Evolutionary conservation across 2,329 filamentous ascomycete species (phyloP), one percentile per base, ranked within the genome.

Genomic region (Fusarium verrucosum): DNA sequence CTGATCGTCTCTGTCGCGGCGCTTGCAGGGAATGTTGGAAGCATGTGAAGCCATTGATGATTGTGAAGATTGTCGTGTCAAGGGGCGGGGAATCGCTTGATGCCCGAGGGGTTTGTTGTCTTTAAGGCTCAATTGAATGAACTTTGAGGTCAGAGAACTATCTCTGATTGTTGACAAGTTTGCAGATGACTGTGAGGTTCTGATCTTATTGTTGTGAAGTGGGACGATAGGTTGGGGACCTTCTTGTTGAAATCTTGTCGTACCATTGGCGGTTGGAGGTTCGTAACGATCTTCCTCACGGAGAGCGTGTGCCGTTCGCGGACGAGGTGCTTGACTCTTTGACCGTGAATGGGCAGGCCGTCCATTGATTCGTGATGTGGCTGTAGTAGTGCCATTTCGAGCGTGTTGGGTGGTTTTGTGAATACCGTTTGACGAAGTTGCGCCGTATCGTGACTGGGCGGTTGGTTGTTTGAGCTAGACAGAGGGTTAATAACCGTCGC

Each of bases 351-450:
- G 83, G 50, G 81, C 78, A 38, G 82, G 76, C 60, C 83, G 82
- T 63, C 72, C 77, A 37, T 76, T 80, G 22, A 78, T 77, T 66
- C 85, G 77, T 32, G 86, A 79, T 8, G 84, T 81, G 61, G 85
- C 81, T 4, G 81, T 50, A 85, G 83, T 70, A 7, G 76, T 66
- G 7, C 78, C 75, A 14, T 84, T 79, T 64, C 86, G 83, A 14
- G 80, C 81, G 13, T 83, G 80, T 2, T 87, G 86, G 25, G 87
- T 74, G 69, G 85, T 89, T 60, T 81, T 85, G 14, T 84, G 81
- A 62, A 88, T 87, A 60, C 79, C 81, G 62, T 78, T 81, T 50
- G 79, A 78, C 7, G 75, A 70, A 22, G 71, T 20, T 19, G 79
- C 77, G 43, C 75, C 77, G 69, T 77, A 76, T 71, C 78, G 77